These are phyloP conservation scores for Zoysia matrella DNA, from an alignment of 202 grass and related monocot genomes.

Conservation along the genomic window DNA sequence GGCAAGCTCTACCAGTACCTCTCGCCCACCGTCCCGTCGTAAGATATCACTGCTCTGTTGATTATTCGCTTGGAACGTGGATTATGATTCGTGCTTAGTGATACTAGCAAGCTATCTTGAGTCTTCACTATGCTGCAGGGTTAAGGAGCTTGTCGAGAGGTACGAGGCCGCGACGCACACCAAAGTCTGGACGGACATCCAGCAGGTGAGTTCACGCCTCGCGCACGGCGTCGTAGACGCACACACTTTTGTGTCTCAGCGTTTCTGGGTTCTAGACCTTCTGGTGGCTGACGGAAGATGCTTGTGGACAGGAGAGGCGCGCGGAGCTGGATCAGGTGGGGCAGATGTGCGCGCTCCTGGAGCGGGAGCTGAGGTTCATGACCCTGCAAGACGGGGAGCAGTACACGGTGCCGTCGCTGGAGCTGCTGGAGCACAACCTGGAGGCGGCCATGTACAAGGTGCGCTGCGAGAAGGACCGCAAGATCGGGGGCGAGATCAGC, in stretches of 20 bases:
- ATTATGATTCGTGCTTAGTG: too few species aligned
- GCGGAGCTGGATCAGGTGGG: slow-evolving; percentile 80
- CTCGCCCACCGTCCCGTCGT: slow-evolving; percentile 80
- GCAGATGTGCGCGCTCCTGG: slow-evolving; percentile 77
- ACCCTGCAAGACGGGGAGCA: slow-evolving; percentile 62
- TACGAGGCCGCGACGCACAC: slow-evolving; percentile 85
- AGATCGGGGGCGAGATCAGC: slow-evolving; percentile 79
- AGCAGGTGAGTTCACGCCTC: slow-evolving; percentile 48
- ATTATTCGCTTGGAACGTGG: too few species aligned
- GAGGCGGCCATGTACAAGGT: slow-evolving; percentile 80
- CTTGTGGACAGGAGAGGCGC: slow-evolving; percentile 59
- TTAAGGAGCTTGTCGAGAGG: slow-evolving; percentile 73
- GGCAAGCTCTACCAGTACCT: slow-evolving; percentile 98
- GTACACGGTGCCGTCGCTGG: slow-evolving; percentile 78
- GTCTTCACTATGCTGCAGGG: slow-evolving; percentile 37
- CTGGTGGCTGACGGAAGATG: background rate
- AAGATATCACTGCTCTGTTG: background rate
- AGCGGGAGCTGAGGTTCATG: slow-evolving; percentile 93
- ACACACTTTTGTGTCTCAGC: too few species aligned
- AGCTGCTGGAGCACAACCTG: slow-evolving; percentile 71
- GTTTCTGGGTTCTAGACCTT: background rate
- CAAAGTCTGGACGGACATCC: slow-evolving; percentile 70
- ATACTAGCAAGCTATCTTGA: background rate
- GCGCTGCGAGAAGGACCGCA: slow-evolving; percentile 77
- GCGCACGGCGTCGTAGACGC: too few species aligned